phyloP scores from a whole-genome alignment of 2,329 filamentous ascomycete species.

The Atkinsonella hypoxylon region DNA sequence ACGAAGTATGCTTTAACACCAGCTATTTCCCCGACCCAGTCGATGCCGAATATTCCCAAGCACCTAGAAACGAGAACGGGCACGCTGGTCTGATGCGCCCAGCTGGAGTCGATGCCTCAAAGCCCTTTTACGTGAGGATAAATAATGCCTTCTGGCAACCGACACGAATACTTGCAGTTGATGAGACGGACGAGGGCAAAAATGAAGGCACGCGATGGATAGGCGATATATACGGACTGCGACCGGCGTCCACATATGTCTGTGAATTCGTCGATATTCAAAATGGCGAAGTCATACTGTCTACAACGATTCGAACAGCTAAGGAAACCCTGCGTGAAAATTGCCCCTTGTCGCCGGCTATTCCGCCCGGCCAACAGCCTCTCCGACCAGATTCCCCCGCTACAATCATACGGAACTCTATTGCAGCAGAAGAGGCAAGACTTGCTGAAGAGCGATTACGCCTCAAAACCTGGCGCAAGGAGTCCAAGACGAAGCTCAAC shows the following conservation, averaged over 20 bases:
- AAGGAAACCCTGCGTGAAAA: slow-evolving; percentile 28
- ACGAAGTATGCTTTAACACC: slow-evolving; percentile 66
- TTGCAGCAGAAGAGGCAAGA: slow-evolving; percentile 58
- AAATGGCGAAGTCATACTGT: slow-evolving; percentile 55
- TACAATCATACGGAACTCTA: slow-evolving; percentile 65
- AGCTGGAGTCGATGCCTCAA: slow-evolving; percentile 50
- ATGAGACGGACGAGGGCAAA: slow-evolving; percentile 14
- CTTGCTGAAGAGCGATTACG: slow-evolving; percentile 56
- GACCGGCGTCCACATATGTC: slow-evolving; percentile 64
- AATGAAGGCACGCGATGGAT: slow-evolving; percentile 45
- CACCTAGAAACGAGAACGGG: slow-evolving; percentile 16
- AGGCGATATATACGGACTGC: slow-evolving; percentile 57
- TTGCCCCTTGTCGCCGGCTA: slow-evolving; percentile 17
- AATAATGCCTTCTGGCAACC: slow-evolving; percentile 74
- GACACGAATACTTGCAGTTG: slow-evolving; percentile 51
- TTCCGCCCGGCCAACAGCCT: slow-evolving; percentile 40
- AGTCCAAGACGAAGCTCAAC: slow-evolving; percentile 59
- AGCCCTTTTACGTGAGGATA: slow-evolving; percentile 68
- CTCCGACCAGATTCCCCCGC: slow-evolving; percentile 65
- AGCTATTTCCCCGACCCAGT: slow-evolving; percentile 44
- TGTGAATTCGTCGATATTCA: slow-evolving; percentile 64
- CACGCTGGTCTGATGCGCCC: slow-evolving; percentile 19
- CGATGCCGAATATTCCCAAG: slow-evolving; percentile 18
- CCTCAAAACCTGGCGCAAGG: slow-evolving; percentile 60
- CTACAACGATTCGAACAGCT: slow-evolving; percentile 57